A percentile compares a stretch with the other conserved stretches of the same genome.
These are phyloP conservation scores for Phaeolepiota aurea DNA, from an alignment of 768 basidiomycete genomes.

Conservation along the genomic window DNA sequence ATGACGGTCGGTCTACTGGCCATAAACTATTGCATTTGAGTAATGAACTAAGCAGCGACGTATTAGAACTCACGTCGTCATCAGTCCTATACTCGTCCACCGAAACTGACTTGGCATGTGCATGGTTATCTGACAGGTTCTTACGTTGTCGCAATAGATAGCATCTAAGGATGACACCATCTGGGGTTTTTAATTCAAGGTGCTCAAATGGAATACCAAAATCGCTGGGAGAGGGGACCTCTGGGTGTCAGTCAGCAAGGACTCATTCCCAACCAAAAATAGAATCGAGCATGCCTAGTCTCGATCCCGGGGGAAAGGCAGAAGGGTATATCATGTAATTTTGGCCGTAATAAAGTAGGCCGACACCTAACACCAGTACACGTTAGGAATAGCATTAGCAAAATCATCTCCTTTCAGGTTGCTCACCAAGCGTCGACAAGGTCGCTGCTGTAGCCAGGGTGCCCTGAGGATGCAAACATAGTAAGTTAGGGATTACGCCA, in stretches of 20 bases:
- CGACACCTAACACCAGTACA: slow-evolving; percentile 36
- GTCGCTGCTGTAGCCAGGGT: slow-evolving; percentile 48
- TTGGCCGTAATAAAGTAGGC: slow-evolving; percentile 80
- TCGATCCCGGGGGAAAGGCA: slow-evolving; percentile 68
- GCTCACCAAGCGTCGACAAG: slow-evolving; percentile 44
- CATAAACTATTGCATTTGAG: slow-evolving; percentile 22
- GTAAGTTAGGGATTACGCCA: neutral
- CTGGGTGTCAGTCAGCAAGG: slow-evolving; percentile 23
- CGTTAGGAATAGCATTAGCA: no score
- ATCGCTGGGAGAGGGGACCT: slow-evolving; percentile 63
- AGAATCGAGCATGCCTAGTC: slow-evolving; percentile 43
- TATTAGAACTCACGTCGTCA: slow-evolving; percentile 51
- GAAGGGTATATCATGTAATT: slow-evolving; percentile 88
- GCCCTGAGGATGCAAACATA: slow-evolving; percentile 25
- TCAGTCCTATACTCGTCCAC: slow-evolving; percentile 33
- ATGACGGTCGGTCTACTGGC: slow-evolving; percentile 72
- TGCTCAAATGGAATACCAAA: slow-evolving; percentile 72
- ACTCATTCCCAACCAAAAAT: no score
- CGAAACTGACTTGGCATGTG: slow-evolving; percentile 22
- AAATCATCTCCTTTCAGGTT: neutral
- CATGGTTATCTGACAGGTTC: slow-evolving; percentile 28
- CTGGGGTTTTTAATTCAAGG: slow-evolving; percentile 62
- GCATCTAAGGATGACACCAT: slow-evolving; percentile 62
- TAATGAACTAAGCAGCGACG: no score
- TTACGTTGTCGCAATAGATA: slow-evolving; percentile 68